Percentiles rank a stretch among this genome's conserved stretches.
phyloP scores from a whole-genome alignment of 2,329 filamentous ascomycete species.

The Davidsoniella neocaledoniae region DNA sequence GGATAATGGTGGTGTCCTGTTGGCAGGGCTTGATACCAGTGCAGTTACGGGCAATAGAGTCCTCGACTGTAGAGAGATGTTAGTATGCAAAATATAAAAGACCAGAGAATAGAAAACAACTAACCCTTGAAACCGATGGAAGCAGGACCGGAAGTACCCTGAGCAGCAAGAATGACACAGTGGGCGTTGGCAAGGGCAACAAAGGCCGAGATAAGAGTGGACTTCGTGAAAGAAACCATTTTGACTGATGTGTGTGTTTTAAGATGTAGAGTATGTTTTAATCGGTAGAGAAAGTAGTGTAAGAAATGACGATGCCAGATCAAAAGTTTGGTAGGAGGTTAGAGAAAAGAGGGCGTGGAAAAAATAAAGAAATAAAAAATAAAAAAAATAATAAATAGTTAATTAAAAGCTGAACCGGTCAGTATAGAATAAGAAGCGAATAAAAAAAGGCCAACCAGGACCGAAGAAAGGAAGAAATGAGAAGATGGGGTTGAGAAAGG shows the following conservation, averaged over 20 bases:
- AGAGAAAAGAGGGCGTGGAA: background rate
- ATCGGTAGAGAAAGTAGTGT: background rate
- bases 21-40: conserved; percentile 49
- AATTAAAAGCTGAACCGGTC: conserved; percentile 12
- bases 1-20: conserved; percentile 47
- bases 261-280: conserved; percentile 13
- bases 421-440: conserved; percentile 7
- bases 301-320: conserved; percentile 3
- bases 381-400: conserved; percentile 14
- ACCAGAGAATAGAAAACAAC: background rate
- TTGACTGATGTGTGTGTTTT: conserved; percentile 16
- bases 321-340: background rate
- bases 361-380: conserved; percentile 15
- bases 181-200: conserved; percentile 24
- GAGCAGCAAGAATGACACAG: conserved; percentile 29
- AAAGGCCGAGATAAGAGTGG: conserved; percentile 18
- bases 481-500: background rate
- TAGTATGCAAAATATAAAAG: conserved; percentile 1
- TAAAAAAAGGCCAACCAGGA: conserved; percentile 13
- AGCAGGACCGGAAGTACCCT: conserved; percentile 27
- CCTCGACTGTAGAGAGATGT: conserved; percentile 25
- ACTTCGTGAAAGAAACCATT: conserved; percentile 22
- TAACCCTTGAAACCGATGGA: conserved; percentile 33
- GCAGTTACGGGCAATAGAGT: conserved; percentile 42
- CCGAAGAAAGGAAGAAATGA: conserved; percentile 11